Conservation (phyloP, 176 grass and related monocot species). For the Puccinellia tenuiflora region DNA sequence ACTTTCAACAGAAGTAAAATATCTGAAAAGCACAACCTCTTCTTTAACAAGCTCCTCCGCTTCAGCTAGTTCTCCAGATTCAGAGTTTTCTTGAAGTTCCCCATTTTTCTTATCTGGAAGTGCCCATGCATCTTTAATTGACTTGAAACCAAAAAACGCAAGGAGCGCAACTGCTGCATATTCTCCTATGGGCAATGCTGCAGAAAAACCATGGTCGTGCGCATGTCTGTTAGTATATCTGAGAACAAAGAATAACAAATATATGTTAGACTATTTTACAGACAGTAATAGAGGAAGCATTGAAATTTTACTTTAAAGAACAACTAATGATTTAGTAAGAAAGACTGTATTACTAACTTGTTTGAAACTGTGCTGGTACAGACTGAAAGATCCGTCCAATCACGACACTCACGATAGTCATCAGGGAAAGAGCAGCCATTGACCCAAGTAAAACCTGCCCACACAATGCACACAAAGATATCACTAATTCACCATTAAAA, state of each 20-base stretch:
- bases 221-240: conserved; percentile 7
- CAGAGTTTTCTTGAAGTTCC: conserved; percentile 40
- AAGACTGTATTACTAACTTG: conserved; percentile 46
- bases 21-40: conserved; percentile 56
- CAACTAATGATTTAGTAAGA: background rate
- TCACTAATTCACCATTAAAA: background rate
- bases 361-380: conserved; percentile 92
- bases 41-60: conserved; percentile 94
- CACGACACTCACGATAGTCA: conserved; percentile 84
- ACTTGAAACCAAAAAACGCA: conserved; percentile 89
- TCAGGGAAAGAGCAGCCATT: conserved; percentile 82
- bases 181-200: conserved; percentile 91
- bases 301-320: background rate
- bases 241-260: conserved; percentile 1
- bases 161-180: conserved; percentile 86
- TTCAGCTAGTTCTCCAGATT: conserved; percentile 89
- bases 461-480: conserved; percentile 17
- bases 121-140: conserved; percentile 89
- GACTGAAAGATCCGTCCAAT: conserved; percentile 85
- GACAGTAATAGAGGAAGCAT: background rate
- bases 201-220: conserved; percentile 27
- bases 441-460: conserved; percentile 82
- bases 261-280: background rate
- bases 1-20: background rate
- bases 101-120: conserved; percentile 44